Percentiles rank a stretch among this genome's conserved stretches.
These are phyloP conservation scores for Sclerotinia borealis DNA, from an alignment of 2,329 filamentous ascomycete species.

Conservation along the genomic window DNA sequence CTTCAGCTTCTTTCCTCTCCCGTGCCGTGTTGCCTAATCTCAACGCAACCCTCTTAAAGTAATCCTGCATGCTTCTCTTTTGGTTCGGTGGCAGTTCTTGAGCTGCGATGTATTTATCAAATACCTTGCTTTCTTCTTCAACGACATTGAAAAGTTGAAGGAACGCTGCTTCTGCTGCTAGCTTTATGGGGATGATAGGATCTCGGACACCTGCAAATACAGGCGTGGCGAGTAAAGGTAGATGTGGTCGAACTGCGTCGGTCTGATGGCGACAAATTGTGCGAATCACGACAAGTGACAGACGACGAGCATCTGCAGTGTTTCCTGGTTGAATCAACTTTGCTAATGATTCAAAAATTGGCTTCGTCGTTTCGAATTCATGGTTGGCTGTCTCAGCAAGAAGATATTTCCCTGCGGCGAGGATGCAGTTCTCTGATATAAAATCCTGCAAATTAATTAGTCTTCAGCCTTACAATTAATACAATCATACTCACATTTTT, in stretches of 20 bases:
- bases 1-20: constrained; percentile 86
- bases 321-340: constrained; percentile 70
- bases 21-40: constrained; percentile 79
- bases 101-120: constrained; percentile 81
- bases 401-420: constrained; percentile 87
- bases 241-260: constrained; percentile 74
- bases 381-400: constrained; percentile 60
- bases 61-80: constrained; percentile 90
- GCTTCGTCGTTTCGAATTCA: constrained; percentile 70
- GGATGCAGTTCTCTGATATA: constrained; percentile 79
- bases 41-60: constrained; percentile 89
- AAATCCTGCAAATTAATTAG: constrained; percentile 51
- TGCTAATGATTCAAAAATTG: constrained; percentile 73
- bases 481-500: constrained; percentile 57
- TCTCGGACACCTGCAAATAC: constrained; percentile 90
- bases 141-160: constrained; percentile 85
- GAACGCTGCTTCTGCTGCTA: constrained; percentile 92
- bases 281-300: constrained; percentile 80
- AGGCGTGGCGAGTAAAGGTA: constrained; percentile 71
- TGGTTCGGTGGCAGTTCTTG: constrained; percentile 62
- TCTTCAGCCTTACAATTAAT: neutral
- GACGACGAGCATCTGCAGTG: constrained; percentile 74
- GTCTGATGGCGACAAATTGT: constrained; percentile 76
- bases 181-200: constrained; percentile 86
- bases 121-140: constrained; percentile 77